Evolutionary conservation across 2,329 filamentous ascomycete species (phyloP), one percentile per base, ranked within the genome.

Genomic region (Colletotrichum sp.): DNA sequence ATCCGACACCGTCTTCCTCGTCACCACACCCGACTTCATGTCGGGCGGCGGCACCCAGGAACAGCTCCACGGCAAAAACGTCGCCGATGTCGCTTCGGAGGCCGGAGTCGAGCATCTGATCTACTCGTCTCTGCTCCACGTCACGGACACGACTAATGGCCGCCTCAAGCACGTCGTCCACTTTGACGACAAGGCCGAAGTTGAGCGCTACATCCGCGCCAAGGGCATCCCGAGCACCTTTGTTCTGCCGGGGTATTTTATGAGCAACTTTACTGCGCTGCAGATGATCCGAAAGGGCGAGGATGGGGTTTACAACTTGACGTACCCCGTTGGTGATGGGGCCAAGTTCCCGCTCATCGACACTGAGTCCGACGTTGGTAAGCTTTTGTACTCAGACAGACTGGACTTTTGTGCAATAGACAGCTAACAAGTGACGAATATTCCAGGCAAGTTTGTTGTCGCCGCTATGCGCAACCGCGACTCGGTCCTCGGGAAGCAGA

Each of bases 121-220:
- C 65, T 86, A 81, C 77, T 83, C 81, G 2, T 84, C 83, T 0
- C 77, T 85, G 3, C 76, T 79, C 9, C 77, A 82, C 72, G 81
- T 81, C 21, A 81, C 79, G 2, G 78, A 82, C 30, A 60, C 78
- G 2, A 79, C 79, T 16, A 78, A 78, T 7, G 81, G 82, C 8
- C 78, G 79, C 76, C 76, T 81, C 49, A 59, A 70, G 36, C 78
- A 82, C 75, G 79, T 81, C 4, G 62, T 81, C 34, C 85, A 87
- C 67, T 90, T 90, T 72, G 88, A 90, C 77, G 81, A 79, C 69
- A 90, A 90, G 77, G 87, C 87, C 21, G 83, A 87, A 24, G 83
- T 88, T 1, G 88, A 89, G 76, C 66, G 81, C 16, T 89, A 90
- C 74, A 88, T 90, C 70, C 85, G 87, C 16, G 72, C 77, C 0